A percentile compares a stretch with the other conserved stretches of the same genome.
These are phyloP conservation scores for Lagenaria siceraria DNA, from an alignment of 306 rosid species.

Conservation along the genomic window DNA sequence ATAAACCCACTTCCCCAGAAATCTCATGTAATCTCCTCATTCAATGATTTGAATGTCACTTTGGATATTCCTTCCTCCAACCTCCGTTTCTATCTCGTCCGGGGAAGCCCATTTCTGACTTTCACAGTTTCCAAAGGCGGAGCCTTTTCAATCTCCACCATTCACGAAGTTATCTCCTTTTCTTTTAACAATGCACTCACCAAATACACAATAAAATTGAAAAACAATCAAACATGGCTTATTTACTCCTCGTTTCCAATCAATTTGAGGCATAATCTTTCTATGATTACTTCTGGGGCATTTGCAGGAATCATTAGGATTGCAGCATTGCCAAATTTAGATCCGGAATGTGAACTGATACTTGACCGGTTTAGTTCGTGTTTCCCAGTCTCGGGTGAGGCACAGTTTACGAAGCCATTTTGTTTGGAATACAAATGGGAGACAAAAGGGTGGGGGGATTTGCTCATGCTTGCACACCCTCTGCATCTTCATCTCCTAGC, in stretches of 20 bases:
- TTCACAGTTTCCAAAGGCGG: constrained; percentile 28
- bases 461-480: constrained; percentile 77
- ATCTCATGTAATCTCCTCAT: constrained; percentile 48
- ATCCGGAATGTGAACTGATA: constrained; percentile 17
- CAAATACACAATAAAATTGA: constrained; percentile 41
- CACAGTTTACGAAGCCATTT: constrained; percentile 43
- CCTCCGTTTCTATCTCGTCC: constrained; percentile 50
- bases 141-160: constrained; percentile 36
- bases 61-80: constrained; percentile 64
- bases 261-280: constrained; percentile 18
- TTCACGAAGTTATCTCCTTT: constrained; percentile 47
- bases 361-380: constrained; percentile 53
- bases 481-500: constrained; percentile 52
- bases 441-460: constrained; percentile 56
- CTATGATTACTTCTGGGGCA: constrained; percentile 35
- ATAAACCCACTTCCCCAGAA: constrained; percentile 10
- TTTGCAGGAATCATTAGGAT: constrained; percentile 62
- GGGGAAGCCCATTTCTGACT: constrained; percentile 76
- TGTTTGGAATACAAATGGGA: constrained; percentile 60
- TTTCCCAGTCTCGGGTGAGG: constrained; percentile 63
- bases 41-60: constrained; percentile 55
- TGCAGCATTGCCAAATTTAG: constrained; percentile 28
- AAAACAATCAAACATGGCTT: constrained; percentile 78
- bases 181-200: constrained; percentile 33
- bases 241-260: constrained; percentile 48